A percentile compares a stretch with the other conserved stretches of the same genome.
phyloP scores from a whole-genome alignment of 1,284 basidiomycete species.

The Ceratobasidium sp. region DNA sequence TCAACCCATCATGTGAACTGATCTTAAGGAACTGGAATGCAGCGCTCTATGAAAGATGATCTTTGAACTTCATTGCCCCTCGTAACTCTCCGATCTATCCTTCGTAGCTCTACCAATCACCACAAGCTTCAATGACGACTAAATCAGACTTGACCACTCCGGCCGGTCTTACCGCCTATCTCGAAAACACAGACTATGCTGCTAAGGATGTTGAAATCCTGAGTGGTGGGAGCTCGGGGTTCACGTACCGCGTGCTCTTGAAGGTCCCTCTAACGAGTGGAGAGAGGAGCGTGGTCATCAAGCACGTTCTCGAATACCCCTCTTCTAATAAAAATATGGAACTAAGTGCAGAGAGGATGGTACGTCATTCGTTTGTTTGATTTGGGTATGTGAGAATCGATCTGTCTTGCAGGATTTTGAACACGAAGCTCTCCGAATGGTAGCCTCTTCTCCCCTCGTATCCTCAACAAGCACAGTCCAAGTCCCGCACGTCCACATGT shows the following conservation, averaged over 20 bases:
- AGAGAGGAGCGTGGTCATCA: conserved; percentile 13
- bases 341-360: not conserved
- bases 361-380: not conserved
- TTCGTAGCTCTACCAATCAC: too few relatives aligned
- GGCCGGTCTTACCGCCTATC: not conserved
- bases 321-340: not conserved
- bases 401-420: not conserved
- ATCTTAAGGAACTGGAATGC: too few relatives aligned
- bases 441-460: not conserved
- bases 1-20: too few relatives aligned
- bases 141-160: conserved; percentile 18
- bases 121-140: too few relatives aligned
- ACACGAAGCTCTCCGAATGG: conserved; percentile 4
- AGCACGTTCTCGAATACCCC: conserved; percentile 5
- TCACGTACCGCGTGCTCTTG: conserved; percentile 12
- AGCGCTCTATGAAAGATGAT: too few relatives aligned
- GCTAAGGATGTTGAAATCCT: conserved; percentile 1
- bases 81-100: too few relatives aligned
- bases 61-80: too few relatives aligned
- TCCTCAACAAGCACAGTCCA: conserved; percentile 4
- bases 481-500: not conserved
- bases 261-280: not conserved
- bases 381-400: not conserved
- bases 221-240: not conserved
- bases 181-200: not conserved